These are phyloP conservation scores for Podosphaera xanthii DNA, from an alignment of 2,329 filamentous ascomycete genomes.

Conservation along the genomic window DNA sequence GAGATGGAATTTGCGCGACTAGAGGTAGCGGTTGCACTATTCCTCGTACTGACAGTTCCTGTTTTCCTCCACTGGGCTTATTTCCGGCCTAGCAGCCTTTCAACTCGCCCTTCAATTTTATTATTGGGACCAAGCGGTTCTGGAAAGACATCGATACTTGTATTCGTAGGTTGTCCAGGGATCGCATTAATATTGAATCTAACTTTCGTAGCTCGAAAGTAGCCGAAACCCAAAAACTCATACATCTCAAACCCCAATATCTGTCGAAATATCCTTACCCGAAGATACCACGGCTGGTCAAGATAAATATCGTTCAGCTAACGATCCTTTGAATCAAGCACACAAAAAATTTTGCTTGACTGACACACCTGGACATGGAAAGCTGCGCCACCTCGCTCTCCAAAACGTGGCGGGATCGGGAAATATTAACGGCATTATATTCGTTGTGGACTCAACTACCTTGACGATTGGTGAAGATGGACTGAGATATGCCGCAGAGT, in stretches of 20 bases:
- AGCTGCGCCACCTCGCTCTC: conserved; percentile 54
- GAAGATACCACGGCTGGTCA: conserved; percentile 27
- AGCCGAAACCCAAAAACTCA: conserved; percentile 25
- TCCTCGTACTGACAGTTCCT: conserved; percentile 25
- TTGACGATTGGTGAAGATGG: conserved; percentile 31
- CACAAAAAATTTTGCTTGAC: conserved; percentile 53
- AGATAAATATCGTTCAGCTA: conserved; percentile 39
- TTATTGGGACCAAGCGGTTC: conserved; percentile 59
- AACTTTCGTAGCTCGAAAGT: conserved; percentile 25
- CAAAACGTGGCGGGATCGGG: conserved; percentile 22
- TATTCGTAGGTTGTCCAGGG: conserved; percentile 29
- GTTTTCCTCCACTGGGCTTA: conserved; percentile 49
- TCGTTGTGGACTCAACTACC: conserved; percentile 66
- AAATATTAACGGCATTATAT: conserved; percentile 53
- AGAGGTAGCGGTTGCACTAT: neutral
- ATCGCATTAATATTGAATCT: conserved; percentile 3
- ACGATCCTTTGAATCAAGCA: conserved; percentile 32
- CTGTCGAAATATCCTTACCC: conserved; percentile 32
- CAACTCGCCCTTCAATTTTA: conserved; percentile 51
- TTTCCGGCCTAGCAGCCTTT: conserved; percentile 46
- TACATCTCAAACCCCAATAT: conserved; percentile 36
- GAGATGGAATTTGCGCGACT: neutral
- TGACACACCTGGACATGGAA: conserved; percentile 90
- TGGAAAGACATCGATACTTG: conserved; percentile 78
- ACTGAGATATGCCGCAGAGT: conserved; percentile 53